phyloP scores from a whole-genome alignment of 345 rosid species.

The Eucalyptus curtisii region DNA sequence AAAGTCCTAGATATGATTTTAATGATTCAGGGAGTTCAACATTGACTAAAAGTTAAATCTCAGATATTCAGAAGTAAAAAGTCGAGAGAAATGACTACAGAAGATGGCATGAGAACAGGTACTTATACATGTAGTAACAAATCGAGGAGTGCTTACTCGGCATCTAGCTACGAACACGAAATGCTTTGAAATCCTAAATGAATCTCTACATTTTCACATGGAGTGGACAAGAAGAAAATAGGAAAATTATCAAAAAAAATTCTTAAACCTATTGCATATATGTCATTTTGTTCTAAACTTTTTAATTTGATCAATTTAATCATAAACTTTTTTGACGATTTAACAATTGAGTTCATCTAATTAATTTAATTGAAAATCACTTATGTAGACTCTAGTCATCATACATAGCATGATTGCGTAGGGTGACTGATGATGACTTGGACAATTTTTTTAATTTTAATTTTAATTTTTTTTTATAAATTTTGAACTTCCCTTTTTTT shows the following conservation, averaged over 20 bases:
- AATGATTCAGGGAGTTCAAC: not conserved
- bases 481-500: too few species aligned
- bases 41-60: not conserved
- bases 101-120: not conserved
- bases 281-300: too few species aligned
- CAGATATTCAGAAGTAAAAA: not conserved
- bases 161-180: not conserved
- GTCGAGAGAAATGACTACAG: not conserved
- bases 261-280: too few species aligned
- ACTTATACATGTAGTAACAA: not conserved
- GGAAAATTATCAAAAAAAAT: not conserved
- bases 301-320: too few species aligned
- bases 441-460: too few species aligned
- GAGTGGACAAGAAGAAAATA: not conserved
- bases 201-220: not conserved
- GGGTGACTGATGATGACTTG: fast-evolving
- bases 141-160: not conserved
- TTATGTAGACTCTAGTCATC: too few species aligned
- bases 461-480: too few species aligned
- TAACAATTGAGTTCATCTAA: too few species aligned
- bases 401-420: too few species aligned
- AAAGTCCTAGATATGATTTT: not conserved
- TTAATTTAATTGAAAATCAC: too few species aligned
- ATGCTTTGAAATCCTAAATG: not conserved
- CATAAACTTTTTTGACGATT: too few species aligned